Percentiles rank a stretch among this genome's conserved stretches.
Evolutionary conservation across 2,329 filamentous ascomycete genomes (phyloP).

Genomic region (Arachnomyces sp.): DNA sequence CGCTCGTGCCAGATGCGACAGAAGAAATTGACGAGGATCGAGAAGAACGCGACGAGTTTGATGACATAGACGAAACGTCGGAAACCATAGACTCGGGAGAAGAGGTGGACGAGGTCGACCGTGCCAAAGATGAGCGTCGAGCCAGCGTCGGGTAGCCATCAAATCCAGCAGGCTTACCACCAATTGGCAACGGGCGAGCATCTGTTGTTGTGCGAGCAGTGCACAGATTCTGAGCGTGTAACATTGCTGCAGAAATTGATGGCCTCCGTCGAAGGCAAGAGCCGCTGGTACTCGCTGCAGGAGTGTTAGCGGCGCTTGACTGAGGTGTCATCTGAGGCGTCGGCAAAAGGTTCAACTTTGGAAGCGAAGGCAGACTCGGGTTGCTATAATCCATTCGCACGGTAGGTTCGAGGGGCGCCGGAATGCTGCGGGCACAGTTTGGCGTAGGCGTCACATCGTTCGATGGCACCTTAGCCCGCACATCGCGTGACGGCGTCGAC

Average conservation of each 20-base stretch:
- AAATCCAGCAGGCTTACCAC: conserved; percentile 30
- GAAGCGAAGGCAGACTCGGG: conserved; percentile 43
- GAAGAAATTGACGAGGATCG: conserved; percentile 45
- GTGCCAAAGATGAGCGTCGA: conserved; percentile 44
- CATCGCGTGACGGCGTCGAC: conserved; percentile 9
- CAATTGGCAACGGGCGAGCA: conserved; percentile 35
- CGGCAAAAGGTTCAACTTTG: conserved; percentile 49
- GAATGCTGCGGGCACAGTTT: conserved; percentile 80
- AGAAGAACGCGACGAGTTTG: conserved; percentile 47
- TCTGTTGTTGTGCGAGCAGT: conserved; percentile 51
- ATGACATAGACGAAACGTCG: conserved; percentile 50
- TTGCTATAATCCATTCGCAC: conserved; percentile 2
- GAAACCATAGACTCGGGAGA: conserved; percentile 59
- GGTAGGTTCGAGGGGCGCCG: conserved; percentile 43
- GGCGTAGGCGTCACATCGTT: too few relatives aligned
- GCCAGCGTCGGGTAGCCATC: conserved; percentile 44
- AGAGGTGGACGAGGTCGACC: conserved; percentile 45
- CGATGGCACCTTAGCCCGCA: neutral
- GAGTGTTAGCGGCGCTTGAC: conserved; percentile 46
- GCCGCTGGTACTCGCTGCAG: conserved; percentile 52
- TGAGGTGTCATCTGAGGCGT: conserved; percentile 58
- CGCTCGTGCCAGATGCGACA: conserved; percentile 28
- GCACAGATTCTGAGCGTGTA: conserved; percentile 48
- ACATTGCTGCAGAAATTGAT: conserved; percentile 54
- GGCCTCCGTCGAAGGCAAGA: conserved; percentile 41